These are phyloP conservation scores for Phaeosphaeriaceae sp. DNA, from an alignment of 2,329 filamentous ascomycete species.

Conservation along the genomic window DNA sequence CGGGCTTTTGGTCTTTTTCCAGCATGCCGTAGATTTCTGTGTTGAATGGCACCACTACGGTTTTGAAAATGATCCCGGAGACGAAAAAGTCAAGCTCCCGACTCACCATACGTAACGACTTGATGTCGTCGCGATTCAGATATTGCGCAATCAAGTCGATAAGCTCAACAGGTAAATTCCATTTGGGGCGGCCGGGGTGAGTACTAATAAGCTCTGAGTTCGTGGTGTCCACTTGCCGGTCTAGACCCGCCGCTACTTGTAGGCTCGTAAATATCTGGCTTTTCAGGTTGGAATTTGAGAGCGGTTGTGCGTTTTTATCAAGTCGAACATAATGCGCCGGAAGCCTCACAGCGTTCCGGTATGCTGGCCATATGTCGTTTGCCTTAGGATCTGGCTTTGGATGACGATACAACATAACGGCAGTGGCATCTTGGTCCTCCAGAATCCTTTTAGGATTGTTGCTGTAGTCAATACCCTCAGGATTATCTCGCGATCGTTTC, in stretches of 20 bases:
- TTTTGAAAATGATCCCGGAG: slow-evolving; percentile 65
- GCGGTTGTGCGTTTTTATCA: slow-evolving; percentile 6
- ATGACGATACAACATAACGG: slow-evolving; percentile 31
- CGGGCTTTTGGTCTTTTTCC: slow-evolving; percentile 44
- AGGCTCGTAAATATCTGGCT: slow-evolving; percentile 1
- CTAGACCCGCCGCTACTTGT: background rate
- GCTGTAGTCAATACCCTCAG: slow-evolving; percentile 17
- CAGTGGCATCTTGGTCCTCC: slow-evolving; percentile 27
- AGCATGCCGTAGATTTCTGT: slow-evolving; percentile 66
- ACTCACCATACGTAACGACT: slow-evolving; percentile 66
- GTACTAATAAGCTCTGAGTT: background rate
- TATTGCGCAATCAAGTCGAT: slow-evolving; percentile 63
- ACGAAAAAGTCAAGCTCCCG: slow-evolving; percentile 65
- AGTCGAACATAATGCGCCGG: slow-evolving; percentile 34
- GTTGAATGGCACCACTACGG: slow-evolving; percentile 70
- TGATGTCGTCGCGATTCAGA: slow-evolving; percentile 65
- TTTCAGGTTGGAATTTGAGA: background rate
- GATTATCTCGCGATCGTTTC: slow-evolving; percentile 29
- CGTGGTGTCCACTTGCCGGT: background rate
- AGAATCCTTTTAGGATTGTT: slow-evolving; percentile 17
- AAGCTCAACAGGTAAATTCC: slow-evolving; percentile 65
- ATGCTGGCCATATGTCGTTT: slow-evolving; percentile 47
- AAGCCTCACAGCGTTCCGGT: slow-evolving; percentile 34
- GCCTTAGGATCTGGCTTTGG: slow-evolving; percentile 25
- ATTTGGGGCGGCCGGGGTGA: slow-evolving; percentile 45